Evolutionary conservation across 129 eudicot genomes (phyloP).

Genomic region (Escallonia herrerae): DNA sequence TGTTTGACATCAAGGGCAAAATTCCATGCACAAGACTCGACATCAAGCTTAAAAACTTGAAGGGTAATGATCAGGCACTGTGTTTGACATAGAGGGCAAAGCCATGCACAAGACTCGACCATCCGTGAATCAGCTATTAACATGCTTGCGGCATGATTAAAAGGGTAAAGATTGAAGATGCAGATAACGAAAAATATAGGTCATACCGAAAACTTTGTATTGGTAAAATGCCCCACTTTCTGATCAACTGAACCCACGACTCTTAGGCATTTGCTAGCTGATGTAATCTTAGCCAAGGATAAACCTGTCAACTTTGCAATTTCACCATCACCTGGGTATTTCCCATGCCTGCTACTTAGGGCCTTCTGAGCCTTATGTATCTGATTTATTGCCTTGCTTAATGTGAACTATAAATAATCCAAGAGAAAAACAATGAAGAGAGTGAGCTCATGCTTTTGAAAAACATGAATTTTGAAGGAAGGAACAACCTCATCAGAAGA

Average conservation of each 20-base stretch:
- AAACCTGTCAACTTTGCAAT: slow-evolving; percentile 74
- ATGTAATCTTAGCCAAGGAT: slow-evolving; percentile 55
- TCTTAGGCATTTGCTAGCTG: slow-evolving; percentile 68
- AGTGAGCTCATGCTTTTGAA: neutral
- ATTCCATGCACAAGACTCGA: too few relatives aligned
- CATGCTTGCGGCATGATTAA: too few relatives aligned
- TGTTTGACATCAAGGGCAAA: too few relatives aligned
- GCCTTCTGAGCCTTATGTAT: slow-evolving; percentile 69
- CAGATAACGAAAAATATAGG: neutral
- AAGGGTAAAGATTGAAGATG: neutral
- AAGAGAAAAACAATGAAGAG: slow-evolving; percentile 4
- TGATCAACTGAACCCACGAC: slow-evolving; percentile 81
- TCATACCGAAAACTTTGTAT: slow-evolving; percentile 54
- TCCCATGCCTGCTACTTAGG: slow-evolving; percentile 41
- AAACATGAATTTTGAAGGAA: neutral
- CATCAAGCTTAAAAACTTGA: too few relatives aligned
- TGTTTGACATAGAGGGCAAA: too few relatives aligned
- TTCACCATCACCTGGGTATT: slow-evolving; percentile 53
- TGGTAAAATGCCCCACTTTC: slow-evolving; percentile 27
- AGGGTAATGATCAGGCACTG: too few relatives aligned
- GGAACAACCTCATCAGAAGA: neutral
- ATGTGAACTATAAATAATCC: slow-evolving; percentile 37
- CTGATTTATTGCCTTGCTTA: slow-evolving; percentile 60
- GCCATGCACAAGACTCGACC: too few relatives aligned
- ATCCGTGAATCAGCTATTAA: too few relatives aligned